Evolutionary conservation across 257 asterid genomes (phyloP).

Genomic region (Nicotiana sylvestris): DNA sequence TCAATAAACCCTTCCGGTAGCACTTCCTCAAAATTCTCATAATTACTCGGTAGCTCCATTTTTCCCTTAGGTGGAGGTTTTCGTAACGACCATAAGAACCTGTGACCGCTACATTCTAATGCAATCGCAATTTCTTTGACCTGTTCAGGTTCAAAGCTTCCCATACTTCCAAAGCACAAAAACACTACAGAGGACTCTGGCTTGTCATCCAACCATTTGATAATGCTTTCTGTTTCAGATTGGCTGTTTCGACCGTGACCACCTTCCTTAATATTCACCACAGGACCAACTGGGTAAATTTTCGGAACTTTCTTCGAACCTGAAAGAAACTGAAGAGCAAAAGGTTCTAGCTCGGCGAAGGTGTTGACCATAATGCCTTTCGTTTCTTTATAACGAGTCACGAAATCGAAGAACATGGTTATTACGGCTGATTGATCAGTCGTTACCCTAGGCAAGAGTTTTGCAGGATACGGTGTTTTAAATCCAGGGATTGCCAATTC

Average conservation of each 20-base stretch:
- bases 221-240: background rate
- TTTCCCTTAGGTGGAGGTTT: conserved; percentile 7
- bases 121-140: conserved; percentile 20
- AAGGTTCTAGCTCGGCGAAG: conserved; percentile 35
- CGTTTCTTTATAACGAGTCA: background rate
- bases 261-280: conserved; percentile 1
- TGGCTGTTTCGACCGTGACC: background rate
- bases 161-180: conserved; percentile 30
- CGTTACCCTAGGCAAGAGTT: conserved; percentile 10
- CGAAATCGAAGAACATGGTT: background rate
- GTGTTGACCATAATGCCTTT: conserved; percentile 48
- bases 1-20: conserved; percentile 21
- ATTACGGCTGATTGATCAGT: conserved; percentile 6
- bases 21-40: conserved; percentile 1
- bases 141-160: conserved; percentile 15
- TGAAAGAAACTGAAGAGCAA: conserved; percentile 22
- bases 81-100: conserved; percentile 24
- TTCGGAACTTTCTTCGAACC: conserved; percentile 8
- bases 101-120: conserved; percentile 12
- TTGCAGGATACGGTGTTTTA: conserved; percentile 22
- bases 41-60: background rate
- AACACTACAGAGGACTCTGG: conserved; percentile 18
- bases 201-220: conserved; percentile 24
- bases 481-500: conserved; percentile 24
- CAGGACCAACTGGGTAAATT: conserved; percentile 48